Conservation (phyloP, 495 filamentous ascomycete species). For the Thermochaetoides thermophila region DNA sequence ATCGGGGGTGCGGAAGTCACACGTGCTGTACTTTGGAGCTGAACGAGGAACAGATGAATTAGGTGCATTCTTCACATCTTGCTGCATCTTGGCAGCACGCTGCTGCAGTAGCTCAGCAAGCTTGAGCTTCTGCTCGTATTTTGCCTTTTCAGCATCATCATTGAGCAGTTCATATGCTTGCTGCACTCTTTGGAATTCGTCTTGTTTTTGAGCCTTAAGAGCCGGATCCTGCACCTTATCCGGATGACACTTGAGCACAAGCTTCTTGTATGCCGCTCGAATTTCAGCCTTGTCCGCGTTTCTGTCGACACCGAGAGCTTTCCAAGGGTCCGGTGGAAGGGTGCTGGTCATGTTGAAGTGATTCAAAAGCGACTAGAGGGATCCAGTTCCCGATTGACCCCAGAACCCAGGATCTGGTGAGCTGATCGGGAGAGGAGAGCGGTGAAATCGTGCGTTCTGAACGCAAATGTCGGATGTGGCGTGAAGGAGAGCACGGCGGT, state of each 20-base stretch:
- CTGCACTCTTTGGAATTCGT: conserved; percentile 87
- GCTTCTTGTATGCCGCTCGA: conserved; percentile 72
- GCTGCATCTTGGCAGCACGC: conserved; percentile 8
- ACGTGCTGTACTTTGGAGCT: conserved; percentile 10
- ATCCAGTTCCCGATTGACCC: conserved; percentile 3
- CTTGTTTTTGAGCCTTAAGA: conserved; percentile 48
- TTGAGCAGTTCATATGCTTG: conserved; percentile 84
- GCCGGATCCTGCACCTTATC: conserved; percentile 79
- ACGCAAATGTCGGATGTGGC: too few species aligned
- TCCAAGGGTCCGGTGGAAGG: conserved; percentile 72
- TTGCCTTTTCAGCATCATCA: conserved; percentile 52
- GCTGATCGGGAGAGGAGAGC: not conserved
- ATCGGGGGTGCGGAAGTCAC: conserved; percentile 21
- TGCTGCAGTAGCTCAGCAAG: conserved; percentile 40
- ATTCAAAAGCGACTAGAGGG: conserved; percentile 2
- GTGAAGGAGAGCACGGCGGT: too few species aligned
- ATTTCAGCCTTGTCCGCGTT: conserved; percentile 62
- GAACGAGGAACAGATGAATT: conserved; percentile 23
- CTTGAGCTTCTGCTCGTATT: conserved; percentile 64
- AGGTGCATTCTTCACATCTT: conserved; percentile 19
- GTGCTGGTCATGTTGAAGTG: conserved; percentile 43
- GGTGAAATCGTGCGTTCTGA: too few species aligned
- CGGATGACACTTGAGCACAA: conserved; percentile 84
- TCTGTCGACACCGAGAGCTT: conserved; percentile 58
- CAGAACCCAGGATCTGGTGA: conserved; percentile 3